phyloP scores from a whole-genome alignment of 495 filamentous ascomycete genomes.

The Schizothecium vesticola region DNA sequence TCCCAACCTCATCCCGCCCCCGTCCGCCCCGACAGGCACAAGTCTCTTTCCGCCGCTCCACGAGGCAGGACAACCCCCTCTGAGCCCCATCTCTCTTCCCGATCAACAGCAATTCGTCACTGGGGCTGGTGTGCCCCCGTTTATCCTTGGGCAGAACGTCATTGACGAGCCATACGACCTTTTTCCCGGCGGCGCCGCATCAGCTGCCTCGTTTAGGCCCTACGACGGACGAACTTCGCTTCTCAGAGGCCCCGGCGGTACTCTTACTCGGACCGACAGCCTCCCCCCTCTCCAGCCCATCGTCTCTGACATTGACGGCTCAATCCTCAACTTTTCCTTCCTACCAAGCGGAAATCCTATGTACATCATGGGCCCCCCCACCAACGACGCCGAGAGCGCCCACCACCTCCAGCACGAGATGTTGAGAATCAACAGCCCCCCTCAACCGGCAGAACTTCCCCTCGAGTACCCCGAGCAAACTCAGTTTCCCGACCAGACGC shows the following conservation, averaged over 20 bases:
- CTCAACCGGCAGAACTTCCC: constrained; percentile 20
- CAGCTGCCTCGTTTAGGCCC: constrained; percentile 9
- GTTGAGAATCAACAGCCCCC: constrained; percentile 37
- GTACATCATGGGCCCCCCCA: constrained; percentile 40
- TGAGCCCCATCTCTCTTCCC: constrained; percentile 14
- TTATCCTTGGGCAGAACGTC: constrained; percentile 6
- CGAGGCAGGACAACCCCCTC: constrained; percentile 7
- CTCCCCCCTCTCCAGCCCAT: constrained; percentile 27
- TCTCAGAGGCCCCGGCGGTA: constrained; percentile 13
- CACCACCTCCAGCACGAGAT: constrained; percentile 35
- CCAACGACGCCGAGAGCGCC: constrained; percentile 35
- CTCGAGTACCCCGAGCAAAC: neutral
- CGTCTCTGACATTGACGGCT: constrained; percentile 27
- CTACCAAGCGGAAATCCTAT: constrained; percentile 35
- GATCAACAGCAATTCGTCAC: constrained; percentile 6
- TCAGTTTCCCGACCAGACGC: neutral
- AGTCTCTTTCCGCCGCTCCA: constrained; percentile 8
- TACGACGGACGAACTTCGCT: constrained; percentile 18
- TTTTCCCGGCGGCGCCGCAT: constrained; percentile 20
- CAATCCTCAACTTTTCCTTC: constrained; percentile 12
- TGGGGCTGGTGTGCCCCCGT: neutral
- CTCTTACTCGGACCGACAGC: constrained; percentile 27
- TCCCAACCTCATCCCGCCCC: constrained; percentile 15
- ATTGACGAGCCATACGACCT: constrained; percentile 16
- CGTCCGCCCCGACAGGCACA: constrained; percentile 6